Percentiles rank a stretch among this genome's conserved stretches.
These are phyloP conservation scores for Physcomitrium patens DNA, from an alignment of 225 moss, liverwort and hornwort species.

Conservation along the genomic window DNA sequence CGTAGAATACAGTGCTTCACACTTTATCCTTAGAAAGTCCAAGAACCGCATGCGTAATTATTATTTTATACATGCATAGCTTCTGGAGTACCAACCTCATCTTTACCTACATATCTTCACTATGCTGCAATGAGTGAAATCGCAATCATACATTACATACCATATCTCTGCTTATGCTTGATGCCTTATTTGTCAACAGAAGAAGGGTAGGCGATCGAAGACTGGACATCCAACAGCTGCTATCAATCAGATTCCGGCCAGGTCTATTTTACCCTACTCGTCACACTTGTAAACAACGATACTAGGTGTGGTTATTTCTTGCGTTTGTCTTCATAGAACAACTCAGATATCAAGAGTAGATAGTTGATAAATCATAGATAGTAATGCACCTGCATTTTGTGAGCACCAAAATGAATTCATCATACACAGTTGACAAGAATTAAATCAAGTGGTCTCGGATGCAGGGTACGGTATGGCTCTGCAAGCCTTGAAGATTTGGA, in stretches of 20 bases:
- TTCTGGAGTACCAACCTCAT: background rate
- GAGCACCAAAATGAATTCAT: background rate
- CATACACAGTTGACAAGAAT: constrained; percentile 1
- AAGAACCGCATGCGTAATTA: background rate
- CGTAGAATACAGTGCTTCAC: background rate
- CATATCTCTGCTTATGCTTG: constrained; percentile 10
- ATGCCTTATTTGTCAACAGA: constrained; percentile 32
- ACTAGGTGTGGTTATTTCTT: background rate
- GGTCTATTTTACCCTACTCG: constrained; percentile 26
- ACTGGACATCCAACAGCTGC: constrained; percentile 50
- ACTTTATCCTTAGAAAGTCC: background rate
- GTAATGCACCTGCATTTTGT: constrained; percentile 8
- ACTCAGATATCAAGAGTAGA: background rate
- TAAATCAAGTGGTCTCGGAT: constrained; percentile 4
- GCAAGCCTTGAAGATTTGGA: constrained; percentile 56
- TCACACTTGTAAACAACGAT: constrained; percentile 15
- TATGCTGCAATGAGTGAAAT: constrained; percentile 5
- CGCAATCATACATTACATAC: background rate
- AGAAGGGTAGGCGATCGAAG: constrained; percentile 48
- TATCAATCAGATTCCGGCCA: constrained; percentile 36
- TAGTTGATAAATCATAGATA: background rate
- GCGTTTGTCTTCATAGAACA: background rate
- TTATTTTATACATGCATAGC: background rate
- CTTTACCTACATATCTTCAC: background rate
- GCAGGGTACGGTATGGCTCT: constrained; percentile 57